Evolutionary conservation across 2,329 filamentous ascomycete species (phyloP), one percentile per base, ranked within the genome.

Genomic region (Exophiala sideris): DNA sequence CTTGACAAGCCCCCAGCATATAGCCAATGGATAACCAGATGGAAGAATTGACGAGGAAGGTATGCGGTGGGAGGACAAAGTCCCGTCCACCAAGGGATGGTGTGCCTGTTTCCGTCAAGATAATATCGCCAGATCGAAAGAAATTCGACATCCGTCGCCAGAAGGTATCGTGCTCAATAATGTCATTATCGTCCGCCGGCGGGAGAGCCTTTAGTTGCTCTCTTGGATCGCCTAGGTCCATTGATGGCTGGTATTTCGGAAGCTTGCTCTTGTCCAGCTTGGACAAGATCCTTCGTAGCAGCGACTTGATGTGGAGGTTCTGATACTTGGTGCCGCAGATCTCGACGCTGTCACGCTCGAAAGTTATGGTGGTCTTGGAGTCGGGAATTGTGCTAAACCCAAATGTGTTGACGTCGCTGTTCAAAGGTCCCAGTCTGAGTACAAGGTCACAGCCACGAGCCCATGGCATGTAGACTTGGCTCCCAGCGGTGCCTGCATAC

Each of bases 241-340:
- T 9, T 72, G 67, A 24, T 59, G 62, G 48, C 54, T 59, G 35
- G 59, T 59, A 47, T 61, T 52, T 56, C 64, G 64, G 49, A 60
- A 64, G 44, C 67, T 65, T 41, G 67, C 62, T 12, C 62, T 81
- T 76, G 41, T 73, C 73, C 34, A 84, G 66, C 38, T 78, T 76
- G 9, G 83, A 72, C 29, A 85, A 79, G 18, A 95, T 70, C 67
- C 89, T 89, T 56, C 78, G 79, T 33, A 96, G 77, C 14, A 95
- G 87, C 46, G 87, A 85, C 56, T 84, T 84, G 85, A 94, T 91
- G 56, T 83, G 79, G 7, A 94, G 79, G 44, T 85, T 84, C 0
- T 88, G 87, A 67, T 92, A 95, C 62, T 88, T 84, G 32, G 42
- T 88, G 70, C 89, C 90, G 48, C 86, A 79, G 41, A 95, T 87